Base-by-base conservation (phyloP, 768 basidiomycete species). In the Panaeolus papilionaceus region DNA sequence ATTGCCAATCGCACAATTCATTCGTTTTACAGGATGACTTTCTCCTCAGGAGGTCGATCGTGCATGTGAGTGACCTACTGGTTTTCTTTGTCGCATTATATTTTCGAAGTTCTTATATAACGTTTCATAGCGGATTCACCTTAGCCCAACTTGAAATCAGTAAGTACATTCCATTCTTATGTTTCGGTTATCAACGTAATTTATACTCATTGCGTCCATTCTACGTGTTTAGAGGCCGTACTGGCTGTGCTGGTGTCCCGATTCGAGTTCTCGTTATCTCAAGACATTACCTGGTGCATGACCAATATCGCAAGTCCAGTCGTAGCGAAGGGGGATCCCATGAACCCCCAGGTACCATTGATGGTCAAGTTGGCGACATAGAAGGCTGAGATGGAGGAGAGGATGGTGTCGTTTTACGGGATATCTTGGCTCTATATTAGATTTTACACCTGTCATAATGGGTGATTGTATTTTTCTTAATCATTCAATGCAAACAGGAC, bases 101-200 rank as follows among this genome's bases (percentile, higher is more conserved):
- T 7, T n/a, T 18, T 20, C n/a, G 63, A 51, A n/a, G 20, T 42
- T 63, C 20, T 28, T 20, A 18, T 62, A 18, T 45, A 20, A 16
- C 14, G 26, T 23, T 61, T 16, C n/a, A 23, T 39, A 82, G 81
- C 40, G 84, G 83, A 0, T 83, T 84, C 75, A 84, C 85, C 70
- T 85, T 86, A 73, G 78, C 83, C 0, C 79, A 85, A 68, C 74
- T 85, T 5, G 84, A 85, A 70, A 83, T 84, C 74, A 85, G 84
- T 85, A 69, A n/a, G 82, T 76, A 14, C 61, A 37, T n/a, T 67
- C 33, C 26, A 23, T 18, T 61, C 61, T 39, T 28, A 33, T 33
- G 33, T 33, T 33, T 33, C 33, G 33, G 33, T 33, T 11, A 18
- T 26, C 38, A 18, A 42, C 11, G 38, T 1, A n/a, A 65, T 23